Conservation (phyloP, 2,329 filamentous ascomycete species). For the Ilyonectria mors-panacis region DNA sequence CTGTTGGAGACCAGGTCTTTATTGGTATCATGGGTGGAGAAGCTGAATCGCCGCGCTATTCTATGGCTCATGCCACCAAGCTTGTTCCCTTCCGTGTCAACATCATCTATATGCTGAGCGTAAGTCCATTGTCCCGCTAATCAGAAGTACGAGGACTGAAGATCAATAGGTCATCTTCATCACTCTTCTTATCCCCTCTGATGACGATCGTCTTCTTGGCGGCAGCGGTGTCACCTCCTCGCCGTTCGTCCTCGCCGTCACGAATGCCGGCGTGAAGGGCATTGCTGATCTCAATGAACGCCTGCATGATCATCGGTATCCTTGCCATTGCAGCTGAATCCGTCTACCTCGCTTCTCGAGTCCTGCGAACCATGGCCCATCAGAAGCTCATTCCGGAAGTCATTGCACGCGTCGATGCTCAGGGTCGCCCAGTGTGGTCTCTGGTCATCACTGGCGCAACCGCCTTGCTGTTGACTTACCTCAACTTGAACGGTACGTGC, state of each 20-base stretch:
- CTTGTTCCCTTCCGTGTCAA: constrained; percentile 39
- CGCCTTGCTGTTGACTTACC: constrained; percentile 4
- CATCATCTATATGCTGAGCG: constrained; percentile 39
- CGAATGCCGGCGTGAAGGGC: constrained; percentile 18
- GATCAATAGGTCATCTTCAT: constrained; percentile 34
- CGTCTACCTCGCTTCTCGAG: constrained; percentile 21
- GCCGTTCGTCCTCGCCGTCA: constrained; percentile 36
- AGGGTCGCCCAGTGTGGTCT: constrained; percentile 29
- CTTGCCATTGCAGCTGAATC: constrained; percentile 34
- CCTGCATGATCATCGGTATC: constrained; percentile 40
- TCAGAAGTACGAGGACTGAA: background rate
- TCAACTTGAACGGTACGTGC: constrained; percentile 25
- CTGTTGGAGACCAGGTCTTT: constrained; percentile 42
- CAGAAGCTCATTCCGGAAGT: constrained; percentile 18
- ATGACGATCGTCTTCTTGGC: constrained; percentile 35
- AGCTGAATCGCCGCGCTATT: constrained; percentile 34
- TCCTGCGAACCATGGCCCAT: constrained; percentile 24
- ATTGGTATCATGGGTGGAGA: constrained; percentile 45
- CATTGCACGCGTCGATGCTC: constrained; percentile 16
- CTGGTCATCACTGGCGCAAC: constrained; percentile 20
- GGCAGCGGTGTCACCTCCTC: constrained; percentile 34
- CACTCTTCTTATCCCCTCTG: constrained; percentile 33
- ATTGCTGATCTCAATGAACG: constrained; percentile 40
- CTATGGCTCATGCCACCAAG: constrained; percentile 39
- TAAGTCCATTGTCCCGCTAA: background rate